phyloP scores from a whole-genome alignment of 371 early-diverging fungal species.

The Mortierella sp. region DNA sequence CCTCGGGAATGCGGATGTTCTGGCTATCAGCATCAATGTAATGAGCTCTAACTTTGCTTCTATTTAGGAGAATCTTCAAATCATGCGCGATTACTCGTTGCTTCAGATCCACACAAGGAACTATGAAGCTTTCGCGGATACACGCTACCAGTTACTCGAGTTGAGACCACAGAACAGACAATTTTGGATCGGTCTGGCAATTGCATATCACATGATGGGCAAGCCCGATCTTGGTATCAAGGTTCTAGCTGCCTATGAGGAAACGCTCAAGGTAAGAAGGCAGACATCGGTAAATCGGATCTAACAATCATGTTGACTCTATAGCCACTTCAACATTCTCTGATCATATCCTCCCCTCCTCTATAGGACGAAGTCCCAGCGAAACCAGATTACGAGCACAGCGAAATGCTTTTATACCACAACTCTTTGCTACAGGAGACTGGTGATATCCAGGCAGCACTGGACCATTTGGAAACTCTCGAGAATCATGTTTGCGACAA shows the following conservation, averaged over 20 bases:
- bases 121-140: constrained; percentile 84
- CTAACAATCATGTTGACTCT: too few relatives aligned
- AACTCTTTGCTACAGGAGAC: constrained; percentile 83
- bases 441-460: constrained; percentile 80
- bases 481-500: constrained; percentile 80
- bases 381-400: constrained; percentile 75
- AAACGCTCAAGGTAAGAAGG: constrained; percentile 73
- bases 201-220: constrained; percentile 86
- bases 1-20: background rate
- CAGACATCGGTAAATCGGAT: too few relatives aligned
- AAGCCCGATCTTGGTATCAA: constrained; percentile 82
- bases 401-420: constrained; percentile 84
- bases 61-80: constrained; percentile 85
- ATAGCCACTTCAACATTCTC: background rate
- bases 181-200: constrained; percentile 90
- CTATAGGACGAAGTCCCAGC: constrained; percentile 61
- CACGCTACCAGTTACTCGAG: constrained; percentile 76
- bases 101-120: constrained; percentile 93
- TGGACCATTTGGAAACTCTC: constrained; percentile 81
- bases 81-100: constrained; percentile 88
- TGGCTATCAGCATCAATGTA: background rate
- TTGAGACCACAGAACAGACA: constrained; percentile 77
- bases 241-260: constrained; percentile 78
- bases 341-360: background rate
- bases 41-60: background rate